Evolutionary conservation across 1,284 basidiomycete species (phyloP).

Genomic region (Rhodofomes roseus): DNA sequence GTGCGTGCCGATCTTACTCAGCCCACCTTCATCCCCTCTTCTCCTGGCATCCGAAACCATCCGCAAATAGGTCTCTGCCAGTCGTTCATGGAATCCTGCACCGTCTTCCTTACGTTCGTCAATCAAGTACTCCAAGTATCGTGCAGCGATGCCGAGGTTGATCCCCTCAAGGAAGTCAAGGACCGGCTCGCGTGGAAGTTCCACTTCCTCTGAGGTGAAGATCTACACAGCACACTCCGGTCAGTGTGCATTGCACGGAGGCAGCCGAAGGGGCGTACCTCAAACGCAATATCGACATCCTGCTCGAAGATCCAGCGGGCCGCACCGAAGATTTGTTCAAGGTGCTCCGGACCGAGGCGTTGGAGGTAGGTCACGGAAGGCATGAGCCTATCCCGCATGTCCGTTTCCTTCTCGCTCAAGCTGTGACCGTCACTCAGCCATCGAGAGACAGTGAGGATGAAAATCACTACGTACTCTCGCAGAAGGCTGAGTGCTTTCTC

Average conservation of each 20-base stretch:
- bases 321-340: conserved; percentile 76
- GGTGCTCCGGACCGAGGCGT: conserved; percentile 79
- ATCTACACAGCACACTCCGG: conserved; percentile 50
- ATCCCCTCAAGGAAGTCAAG: conserved; percentile 76
- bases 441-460: conserved; percentile 2
- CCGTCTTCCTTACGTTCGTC: conserved; percentile 67
- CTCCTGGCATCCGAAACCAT: conserved; percentile 56
- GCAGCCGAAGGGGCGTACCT: conserved; percentile 41
- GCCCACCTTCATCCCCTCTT: conserved; percentile 51
- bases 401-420: conserved; percentile 75
- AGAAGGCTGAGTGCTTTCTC: conserved; percentile 82
- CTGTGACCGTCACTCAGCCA: conserved; percentile 36
- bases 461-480: conserved; percentile 54
- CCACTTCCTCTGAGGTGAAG: conserved; percentile 92
- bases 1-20: no score
- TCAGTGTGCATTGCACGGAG: not conserved
- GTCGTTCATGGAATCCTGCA: conserved; percentile 78
- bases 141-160: conserved; percentile 62
- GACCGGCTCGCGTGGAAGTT: conserved; percentile 76
- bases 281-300: conserved; percentile 70
- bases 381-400: conserved; percentile 73
- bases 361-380: conserved; percentile 91
- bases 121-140: conserved; percentile 89
- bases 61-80: conserved; percentile 82
- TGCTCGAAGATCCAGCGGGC: conserved; percentile 84